These are phyloP conservation scores for Diaporthe batatas DNA, from an alignment of 2,329 filamentous ascomycete species.

Conservation along the genomic window DNA sequence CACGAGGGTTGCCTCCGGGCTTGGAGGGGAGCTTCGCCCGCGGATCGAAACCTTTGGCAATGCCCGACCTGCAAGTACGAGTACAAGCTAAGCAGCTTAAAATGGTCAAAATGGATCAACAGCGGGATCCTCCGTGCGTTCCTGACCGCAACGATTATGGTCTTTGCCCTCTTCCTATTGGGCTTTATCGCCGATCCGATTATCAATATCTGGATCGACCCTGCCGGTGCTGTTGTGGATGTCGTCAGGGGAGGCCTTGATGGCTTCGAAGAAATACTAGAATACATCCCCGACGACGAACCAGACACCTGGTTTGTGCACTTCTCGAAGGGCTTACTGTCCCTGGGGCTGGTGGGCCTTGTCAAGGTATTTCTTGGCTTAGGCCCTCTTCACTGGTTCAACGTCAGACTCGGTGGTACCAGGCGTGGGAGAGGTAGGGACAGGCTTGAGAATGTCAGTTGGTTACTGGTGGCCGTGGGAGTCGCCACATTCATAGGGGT, in stretches of 20 bases:
- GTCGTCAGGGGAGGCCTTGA: conserved; percentile 60
- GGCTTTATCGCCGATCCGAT: conserved; percentile 95
- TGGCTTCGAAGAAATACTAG: conserved; percentile 56
- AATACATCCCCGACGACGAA: conserved; percentile 59
- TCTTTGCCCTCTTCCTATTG: conserved; percentile 81
- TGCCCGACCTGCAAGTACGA: conserved; percentile 90
- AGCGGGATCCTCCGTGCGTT: conserved; percentile 75
- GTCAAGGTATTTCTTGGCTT: conserved; percentile 82
- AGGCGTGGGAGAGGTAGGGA: conserved; percentile 78
- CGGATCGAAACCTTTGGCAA: conserved; percentile 81
- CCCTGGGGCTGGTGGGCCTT: conserved; percentile 87
- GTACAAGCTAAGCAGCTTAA: conserved; percentile 83
- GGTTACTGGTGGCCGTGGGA: conserved; percentile 84
- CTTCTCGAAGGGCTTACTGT: conserved; percentile 91
- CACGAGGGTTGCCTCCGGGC: conserved; percentile 89
- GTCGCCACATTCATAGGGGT: conserved; percentile 83
- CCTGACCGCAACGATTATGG: conserved; percentile 79
- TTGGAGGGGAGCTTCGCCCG: conserved; percentile 83
- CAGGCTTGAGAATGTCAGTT: conserved; percentile 82
- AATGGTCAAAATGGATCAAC: conserved; percentile 78
- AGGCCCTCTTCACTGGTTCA: conserved; percentile 83
- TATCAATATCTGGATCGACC: conserved; percentile 88
- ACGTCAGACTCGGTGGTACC: conserved; percentile 73
- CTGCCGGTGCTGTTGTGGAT: conserved; percentile 71
- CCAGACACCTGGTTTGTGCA: conserved; percentile 81